Evolutionary conservation across 306 rosid species (phyloP).

Genomic region (Spatholobus suberectus): DNA sequence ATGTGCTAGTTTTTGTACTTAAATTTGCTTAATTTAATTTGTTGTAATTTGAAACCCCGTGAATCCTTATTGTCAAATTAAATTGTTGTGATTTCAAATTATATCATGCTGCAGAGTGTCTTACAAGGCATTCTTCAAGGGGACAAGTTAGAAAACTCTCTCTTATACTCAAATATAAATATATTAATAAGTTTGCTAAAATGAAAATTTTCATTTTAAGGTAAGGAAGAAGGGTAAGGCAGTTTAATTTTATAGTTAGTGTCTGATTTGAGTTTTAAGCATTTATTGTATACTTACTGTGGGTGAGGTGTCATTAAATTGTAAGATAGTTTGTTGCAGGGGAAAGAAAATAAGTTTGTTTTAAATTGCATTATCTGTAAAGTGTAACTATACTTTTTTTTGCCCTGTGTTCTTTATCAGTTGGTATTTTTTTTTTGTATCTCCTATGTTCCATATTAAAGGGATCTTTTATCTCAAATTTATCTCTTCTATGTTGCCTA

Average conservation of each 20-base stretch:
- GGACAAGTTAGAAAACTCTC: constrained; percentile 95
- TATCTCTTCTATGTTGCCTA: constrained; percentile 63
- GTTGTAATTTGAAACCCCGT: background rate
- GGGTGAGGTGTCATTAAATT: too few relatives aligned
- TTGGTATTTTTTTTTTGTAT: background rate
- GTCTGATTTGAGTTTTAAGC: too few relatives aligned
- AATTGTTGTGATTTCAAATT: constrained; percentile 32
- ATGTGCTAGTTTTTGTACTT: constrained; percentile 6
- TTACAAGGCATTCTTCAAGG: constrained; percentile 99
- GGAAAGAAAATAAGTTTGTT: too few relatives aligned
- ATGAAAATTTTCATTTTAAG: constrained; percentile 95
- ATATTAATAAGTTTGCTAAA: constrained; percentile 99
- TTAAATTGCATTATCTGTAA: constrained; percentile 20
- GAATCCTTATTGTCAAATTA: constrained; percentile 18
- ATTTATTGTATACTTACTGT: too few relatives aligned
- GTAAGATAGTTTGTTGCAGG: too few relatives aligned
- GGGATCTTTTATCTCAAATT: constrained; percentile 28
- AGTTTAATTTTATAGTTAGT: too few relatives aligned
- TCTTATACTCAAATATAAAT: constrained; percentile 94
- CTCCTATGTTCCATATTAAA: constrained; percentile 11
- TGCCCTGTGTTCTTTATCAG: background rate
- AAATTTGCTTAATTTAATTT: background rate
- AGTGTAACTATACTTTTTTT: constrained; percentile 4
- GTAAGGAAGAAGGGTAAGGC: too few relatives aligned
- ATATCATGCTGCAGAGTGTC: constrained; percentile 76